Base-by-base conservation (phyloP, 306 rosid species). In the Begonia fuchsioides region DNA sequence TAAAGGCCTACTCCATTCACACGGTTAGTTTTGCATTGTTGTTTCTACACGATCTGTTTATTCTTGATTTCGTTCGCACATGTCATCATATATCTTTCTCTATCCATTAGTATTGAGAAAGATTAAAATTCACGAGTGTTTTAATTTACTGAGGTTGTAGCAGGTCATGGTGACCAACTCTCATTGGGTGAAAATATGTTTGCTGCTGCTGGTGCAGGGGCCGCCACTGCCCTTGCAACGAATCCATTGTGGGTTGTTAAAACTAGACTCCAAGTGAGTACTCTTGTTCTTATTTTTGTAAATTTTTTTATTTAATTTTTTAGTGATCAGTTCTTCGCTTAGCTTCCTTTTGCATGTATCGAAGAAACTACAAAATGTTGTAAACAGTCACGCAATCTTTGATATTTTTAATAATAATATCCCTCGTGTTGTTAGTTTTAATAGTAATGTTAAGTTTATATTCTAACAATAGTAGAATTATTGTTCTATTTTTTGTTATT, bases 201-300 rank as follows among this genome's bases (percentile, higher is more conserved):
- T 18, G 95, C 87, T 56, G 98, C 98, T 55, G 85, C 95, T 15
- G 80, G 85, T 17, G 98, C 95, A n/a, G 98, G 98, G 54, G 95
- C 81, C 7, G 82, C 92, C 60, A 90, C 98, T 26, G 76, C 95
- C 43, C 60, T 85, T 58, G 47, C 87, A 48, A 85, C 92, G 43
- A 90, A 90, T 73, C 98, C 98, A 19, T 61, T 90, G 72, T 90
- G 98, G 98, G 98, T 90, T 69, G 94, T 90, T 50, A 85, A 90
- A 70, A 90, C 98, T 48, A 79, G 95, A 59, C 98, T 90, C 32
- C 98, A 90, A 79, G 98, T 90, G 65, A 74, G 81, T 32, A 20
- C 17, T 26, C 7, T 20, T 20, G 40, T 47, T 52, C 38, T 60
- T 39, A 47, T 45, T 48, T 38, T 55, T 52, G 41, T 19, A 19